Evolutionary conservation across 2,329 filamentous ascomycete genomes (phyloP), one percentile per base, ranked within the genome.

Genomic region (Aspergillus alliaceus): DNA sequence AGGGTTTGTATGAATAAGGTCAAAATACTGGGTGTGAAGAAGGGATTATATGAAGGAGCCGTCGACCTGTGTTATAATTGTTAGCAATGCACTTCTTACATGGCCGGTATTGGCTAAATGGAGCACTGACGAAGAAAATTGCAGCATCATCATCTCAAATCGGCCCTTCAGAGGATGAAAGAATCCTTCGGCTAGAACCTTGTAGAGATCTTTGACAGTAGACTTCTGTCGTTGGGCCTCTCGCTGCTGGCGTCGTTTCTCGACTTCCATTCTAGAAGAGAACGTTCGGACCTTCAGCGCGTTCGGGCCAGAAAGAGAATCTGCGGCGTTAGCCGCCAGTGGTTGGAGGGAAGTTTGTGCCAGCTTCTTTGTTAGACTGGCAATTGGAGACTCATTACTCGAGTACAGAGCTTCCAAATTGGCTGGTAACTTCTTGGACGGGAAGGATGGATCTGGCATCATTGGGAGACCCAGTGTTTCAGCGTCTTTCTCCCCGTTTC

Each of bases 241-340:
- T 48, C 72, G 73, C 49, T 76, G 70, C 53, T 77, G 73, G 12
- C 77, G 75, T 51, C 79, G 82, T 55, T 83, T 84, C 66, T 89
- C 83, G 18, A 87, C 82, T 57, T 85, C 81, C 72, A 93, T 86
- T 18, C 90, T 86, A 0, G 90, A 90, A 11, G 89, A 93, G 75
- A 98, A 96, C 2, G 89, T 96, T 27, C 91, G 87, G 22, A 98
- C 84, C 77, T 98, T 98, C 46, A 99, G 84, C 6, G 89, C 84
- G 63, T 92, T 86, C 0, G 95, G 93, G 0, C 93, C 92, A 0
- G 89, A 88, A 6, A 86, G 81, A 22, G 87, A 82, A 69, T 97
- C 92, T 39, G 92, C 93, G 2, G 93, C 91, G 57, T 86, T 81
- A 35, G 90, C 87, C 1, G 93, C 92, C 27, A 98, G 78, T 0